Percentiles rank a stretch among this genome's conserved stretches.
Conservation (phyloP, 2,329 filamentous ascomycete genomes). For the Cladorrhinum sp. region DNA sequence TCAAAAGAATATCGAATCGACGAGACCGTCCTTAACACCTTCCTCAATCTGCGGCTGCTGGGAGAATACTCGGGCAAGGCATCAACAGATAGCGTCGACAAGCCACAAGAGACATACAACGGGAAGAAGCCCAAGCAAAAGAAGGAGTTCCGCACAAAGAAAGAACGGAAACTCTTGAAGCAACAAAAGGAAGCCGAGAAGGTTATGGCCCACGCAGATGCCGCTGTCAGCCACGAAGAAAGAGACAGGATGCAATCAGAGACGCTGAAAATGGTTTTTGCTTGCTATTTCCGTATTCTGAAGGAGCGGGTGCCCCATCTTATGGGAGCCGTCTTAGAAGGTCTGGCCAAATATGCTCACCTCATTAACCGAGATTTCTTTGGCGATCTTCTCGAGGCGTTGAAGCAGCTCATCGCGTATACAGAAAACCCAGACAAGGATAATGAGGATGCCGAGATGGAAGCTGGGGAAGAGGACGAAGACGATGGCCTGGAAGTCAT, state of each 20-base stretch:
- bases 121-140: constrained; percentile 68
- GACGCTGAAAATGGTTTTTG: constrained; percentile 93
- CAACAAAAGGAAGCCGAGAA: constrained; percentile 87
- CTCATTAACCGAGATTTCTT: constrained; percentile 99
- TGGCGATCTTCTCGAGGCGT: constrained; percentile 86
- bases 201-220: constrained; percentile 90
- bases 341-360: constrained; percentile 88
- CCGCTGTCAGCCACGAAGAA: constrained; percentile 86
- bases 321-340: constrained; percentile 96
- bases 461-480: constrained; percentile 43
- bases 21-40: constrained; percentile 83
- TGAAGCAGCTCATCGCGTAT: constrained; percentile 86
- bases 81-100: constrained; percentile 73
- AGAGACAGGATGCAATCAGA: constrained; percentile 92
- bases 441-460: constrained; percentile 41
- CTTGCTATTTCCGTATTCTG: constrained; percentile 89
- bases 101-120: constrained; percentile 30
- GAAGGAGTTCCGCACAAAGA: constrained; percentile 85
- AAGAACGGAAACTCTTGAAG: constrained; percentile 74
- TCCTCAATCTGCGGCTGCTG: constrained; percentile 83
- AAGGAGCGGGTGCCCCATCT: constrained; percentile 77
- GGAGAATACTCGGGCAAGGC: constrained; percentile 84
- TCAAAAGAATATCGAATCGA: constrained; percentile 77
- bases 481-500: constrained; percentile 47
- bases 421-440: constrained; percentile 57